These are phyloP conservation scores for Trichoderma sp. DNA, from an alignment of 2,329 filamentous ascomycete species.

Conservation along the genomic window DNA sequence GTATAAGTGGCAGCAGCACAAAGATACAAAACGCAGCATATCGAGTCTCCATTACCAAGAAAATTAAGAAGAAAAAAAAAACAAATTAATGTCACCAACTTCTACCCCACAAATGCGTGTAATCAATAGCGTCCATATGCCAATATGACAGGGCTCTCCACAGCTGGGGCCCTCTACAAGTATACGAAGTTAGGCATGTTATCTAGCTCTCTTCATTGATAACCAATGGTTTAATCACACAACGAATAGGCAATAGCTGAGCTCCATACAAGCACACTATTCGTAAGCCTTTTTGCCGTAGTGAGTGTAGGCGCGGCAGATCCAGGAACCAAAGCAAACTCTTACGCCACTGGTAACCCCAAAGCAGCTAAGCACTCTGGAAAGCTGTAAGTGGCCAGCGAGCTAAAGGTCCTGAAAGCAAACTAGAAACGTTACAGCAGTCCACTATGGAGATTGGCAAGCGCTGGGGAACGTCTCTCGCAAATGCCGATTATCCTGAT, in stretches of 20 bases:
- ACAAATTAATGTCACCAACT: background rate
- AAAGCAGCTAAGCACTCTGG: background rate
- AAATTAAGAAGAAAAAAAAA: too few species aligned
- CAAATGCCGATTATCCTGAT: background rate
- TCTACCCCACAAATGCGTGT: background rate
- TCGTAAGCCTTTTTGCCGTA: background rate
- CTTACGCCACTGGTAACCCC: constrained; percentile 4
- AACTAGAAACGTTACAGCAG: background rate
- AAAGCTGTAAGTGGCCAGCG: background rate
- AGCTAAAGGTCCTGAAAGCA: background rate
- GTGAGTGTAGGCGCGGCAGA: background rate
- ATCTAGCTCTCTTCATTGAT: background rate
- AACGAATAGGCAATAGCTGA: too few species aligned
- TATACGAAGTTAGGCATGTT: background rate
- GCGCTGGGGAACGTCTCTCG: background rate
- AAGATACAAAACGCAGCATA: background rate
- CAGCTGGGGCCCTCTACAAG: background rate
- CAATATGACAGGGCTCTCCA: background rate
- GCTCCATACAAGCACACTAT: too few species aligned
- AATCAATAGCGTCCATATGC: background rate
- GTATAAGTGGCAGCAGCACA: background rate
- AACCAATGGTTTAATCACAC: background rate
- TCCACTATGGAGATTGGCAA: background rate
- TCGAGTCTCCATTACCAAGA: background rate
- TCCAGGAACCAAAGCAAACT: constrained; percentile 13